Percentiles rank a stretch among this genome's conserved stretches.
Evolutionary conservation across 176 grass and related monocot species (phyloP).

Genomic region (Tillandsia fasciculata): DNA sequence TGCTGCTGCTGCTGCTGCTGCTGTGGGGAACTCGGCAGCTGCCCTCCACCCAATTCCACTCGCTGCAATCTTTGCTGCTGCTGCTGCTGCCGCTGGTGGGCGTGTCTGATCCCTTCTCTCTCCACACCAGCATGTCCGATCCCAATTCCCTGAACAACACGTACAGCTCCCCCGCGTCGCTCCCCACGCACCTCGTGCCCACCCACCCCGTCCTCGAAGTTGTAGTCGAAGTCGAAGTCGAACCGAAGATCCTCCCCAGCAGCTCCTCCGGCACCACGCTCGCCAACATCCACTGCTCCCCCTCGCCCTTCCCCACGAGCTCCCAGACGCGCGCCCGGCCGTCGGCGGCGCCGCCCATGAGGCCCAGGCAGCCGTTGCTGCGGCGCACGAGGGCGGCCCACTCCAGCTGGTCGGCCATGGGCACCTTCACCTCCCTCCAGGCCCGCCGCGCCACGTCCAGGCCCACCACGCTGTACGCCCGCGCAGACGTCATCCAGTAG

Average conservation of each 20-base stretch:
- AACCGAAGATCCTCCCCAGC: conserved; percentile 10
- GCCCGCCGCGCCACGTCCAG: conserved; percentile 25
- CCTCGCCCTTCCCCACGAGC: neutral
- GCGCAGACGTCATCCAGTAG: conserved; percentile 40
- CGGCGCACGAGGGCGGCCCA: conserved; percentile 30
- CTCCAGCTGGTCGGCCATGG: conserved; percentile 29
- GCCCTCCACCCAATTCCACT: conserved; percentile 19
- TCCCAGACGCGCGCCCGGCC: conserved; percentile 30
- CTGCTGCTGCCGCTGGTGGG: neutral
- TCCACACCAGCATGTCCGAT: conserved; percentile 35
- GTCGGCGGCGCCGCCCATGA: conserved; percentile 20
- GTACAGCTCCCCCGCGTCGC: conserved; percentile 16
- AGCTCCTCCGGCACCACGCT: conserved; percentile 24
- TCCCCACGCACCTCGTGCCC: conserved; percentile 25
- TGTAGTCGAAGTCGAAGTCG: neutral
- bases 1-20: too few species aligned
- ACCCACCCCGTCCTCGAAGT: neutral
- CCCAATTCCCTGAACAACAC: conserved; percentile 31
- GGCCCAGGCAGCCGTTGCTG: conserved; percentile 20
- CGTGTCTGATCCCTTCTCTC: neutral
- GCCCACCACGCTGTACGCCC: conserved; percentile 38
- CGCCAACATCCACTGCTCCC: conserved; percentile 5
- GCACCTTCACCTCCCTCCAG: conserved; percentile 37
- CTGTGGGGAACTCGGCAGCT: neutral
- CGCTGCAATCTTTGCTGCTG: conserved; percentile 10